Evolutionary conservation across 2,329 filamentous ascomycete genomes (phyloP).

Genomic region (Plenodomus tracheiphilus): DNA sequence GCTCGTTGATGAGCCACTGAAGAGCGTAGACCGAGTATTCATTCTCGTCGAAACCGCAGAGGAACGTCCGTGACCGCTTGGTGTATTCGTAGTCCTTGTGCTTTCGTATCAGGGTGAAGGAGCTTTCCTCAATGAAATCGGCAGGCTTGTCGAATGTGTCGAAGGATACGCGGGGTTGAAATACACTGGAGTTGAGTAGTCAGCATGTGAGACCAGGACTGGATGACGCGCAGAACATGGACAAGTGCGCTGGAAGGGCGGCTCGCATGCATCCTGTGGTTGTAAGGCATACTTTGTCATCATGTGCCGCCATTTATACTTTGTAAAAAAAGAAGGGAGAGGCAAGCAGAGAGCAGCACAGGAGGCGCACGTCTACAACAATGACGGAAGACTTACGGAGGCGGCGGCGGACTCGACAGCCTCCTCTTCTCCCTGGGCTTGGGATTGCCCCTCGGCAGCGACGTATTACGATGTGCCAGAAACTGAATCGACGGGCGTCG

Average conservation of each 20-base stretch:
- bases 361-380: constrained; percentile 4
- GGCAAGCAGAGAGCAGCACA: neutral
- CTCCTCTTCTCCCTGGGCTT: constrained; percentile 40
- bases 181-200: constrained; percentile 53
- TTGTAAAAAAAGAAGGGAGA: constrained; percentile 6
- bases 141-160: constrained; percentile 72
- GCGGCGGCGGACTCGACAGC: constrained; percentile 47
- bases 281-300: constrained; percentile 34
- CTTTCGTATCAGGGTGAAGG: constrained; percentile 80
- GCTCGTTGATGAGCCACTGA: constrained; percentile 88
- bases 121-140: constrained; percentile 60
- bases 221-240: constrained; percentile 12
- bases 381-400: constrained; percentile 41
- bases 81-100: constrained; percentile 84
- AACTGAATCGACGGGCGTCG: constrained; percentile 47
- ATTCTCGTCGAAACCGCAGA: constrained; percentile 89
- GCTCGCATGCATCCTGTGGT: constrained; percentile 19
- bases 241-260: constrained; percentile 23
- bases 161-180: constrained; percentile 71
- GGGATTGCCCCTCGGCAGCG: constrained; percentile 37
- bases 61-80: constrained; percentile 81
- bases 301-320: constrained; percentile 7
- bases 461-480: constrained; percentile 35
- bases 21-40: constrained; percentile 90
- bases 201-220: constrained; percentile 4